phyloP scores from a whole-genome alignment of 2,329 filamentous ascomycete genomes.

The Alternaria sp. region DNA sequence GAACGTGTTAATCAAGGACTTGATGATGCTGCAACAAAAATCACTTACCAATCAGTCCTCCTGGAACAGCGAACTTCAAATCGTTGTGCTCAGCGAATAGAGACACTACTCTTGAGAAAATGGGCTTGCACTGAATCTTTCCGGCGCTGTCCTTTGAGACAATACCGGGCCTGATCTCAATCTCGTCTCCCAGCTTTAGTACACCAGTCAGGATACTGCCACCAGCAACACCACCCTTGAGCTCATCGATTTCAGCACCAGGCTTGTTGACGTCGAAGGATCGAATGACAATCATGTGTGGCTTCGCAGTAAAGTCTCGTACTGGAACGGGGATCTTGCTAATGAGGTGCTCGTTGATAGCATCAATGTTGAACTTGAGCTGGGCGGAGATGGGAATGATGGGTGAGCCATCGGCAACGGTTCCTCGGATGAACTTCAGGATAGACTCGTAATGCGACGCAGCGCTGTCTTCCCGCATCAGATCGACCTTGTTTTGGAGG shows the following conservation, averaged over 20 bases:
- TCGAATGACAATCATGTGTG: conserved; percentile 99
- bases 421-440: conserved; percentile 97
- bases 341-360: conserved; percentile 94
- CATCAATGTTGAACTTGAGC: conserved; percentile 99
- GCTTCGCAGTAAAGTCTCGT: conserved; percentile 89
- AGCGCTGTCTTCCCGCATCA: conserved; percentile 96
- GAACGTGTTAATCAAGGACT: conserved; percentile 22
- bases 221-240: conserved; percentile 98
- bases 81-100: conserved; percentile 98
- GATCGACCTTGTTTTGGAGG: conserved; percentile 98
- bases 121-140: conserved; percentile 94
- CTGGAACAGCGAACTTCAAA: conserved; percentile 96
- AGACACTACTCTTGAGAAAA: conserved; percentile 93
- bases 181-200: conserved; percentile 95
- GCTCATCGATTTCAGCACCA: conserved; percentile 96
- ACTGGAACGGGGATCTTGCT: conserved; percentile 92
- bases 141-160: conserved; percentile 94
- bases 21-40: background rate
- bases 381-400: conserved; percentile 98
- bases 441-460: conserved; percentile 96
- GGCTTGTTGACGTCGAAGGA: conserved; percentile 99
- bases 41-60: conserved; percentile 80
- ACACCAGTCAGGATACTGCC: conserved; percentile 96
- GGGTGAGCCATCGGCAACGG: conserved; percentile 91
- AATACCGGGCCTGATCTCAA: conserved; percentile 98